Evolutionary conservation across 164 flowering plant species (phyloP).

Genomic region (Umbellularia californica): DNA sequence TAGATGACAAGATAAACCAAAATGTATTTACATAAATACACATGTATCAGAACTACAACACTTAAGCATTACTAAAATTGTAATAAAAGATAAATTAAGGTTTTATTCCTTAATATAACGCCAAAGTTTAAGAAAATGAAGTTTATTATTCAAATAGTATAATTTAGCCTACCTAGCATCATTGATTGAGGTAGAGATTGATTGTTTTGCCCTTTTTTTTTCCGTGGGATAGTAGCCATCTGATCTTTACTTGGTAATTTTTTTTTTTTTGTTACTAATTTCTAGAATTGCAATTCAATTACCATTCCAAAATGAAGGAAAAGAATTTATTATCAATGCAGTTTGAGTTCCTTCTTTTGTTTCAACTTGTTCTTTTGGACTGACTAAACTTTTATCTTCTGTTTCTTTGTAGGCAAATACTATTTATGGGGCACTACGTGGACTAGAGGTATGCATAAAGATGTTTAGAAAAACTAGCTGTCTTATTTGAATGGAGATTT

Average conservation of each 20-base stretch:
- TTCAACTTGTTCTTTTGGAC: not conserved
- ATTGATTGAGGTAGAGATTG: no score
- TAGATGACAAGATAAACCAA: not conserved
- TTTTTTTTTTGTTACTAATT: no score
- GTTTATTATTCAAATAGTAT: not conserved
- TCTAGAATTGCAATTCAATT: no score
- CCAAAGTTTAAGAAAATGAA: not conserved
- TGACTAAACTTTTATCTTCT: slow-evolving; percentile 1
- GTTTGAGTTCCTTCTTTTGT: not conserved
- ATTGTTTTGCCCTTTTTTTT: no score
- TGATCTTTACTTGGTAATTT: no score
- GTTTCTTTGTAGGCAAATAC: slow-evolving; percentile 74
- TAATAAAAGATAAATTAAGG: not conserved
- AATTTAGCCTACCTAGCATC: no score
- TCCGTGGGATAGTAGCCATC: not conserved
- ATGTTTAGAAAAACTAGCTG: not conserved
- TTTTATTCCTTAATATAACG: not conserved
- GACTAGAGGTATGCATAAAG: slow-evolving; percentile 67
- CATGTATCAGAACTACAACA: not conserved
- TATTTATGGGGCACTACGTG: slow-evolving; percentile 88
- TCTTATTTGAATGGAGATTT: not conserved
- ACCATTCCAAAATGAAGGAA: no score
- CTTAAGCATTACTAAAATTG: not conserved
- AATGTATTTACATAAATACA: not conserved
- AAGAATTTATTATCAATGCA: not conserved